Conservation (phyloP, 352 stramenopile genomes). For the Phytophthora parvispora region DNA sequence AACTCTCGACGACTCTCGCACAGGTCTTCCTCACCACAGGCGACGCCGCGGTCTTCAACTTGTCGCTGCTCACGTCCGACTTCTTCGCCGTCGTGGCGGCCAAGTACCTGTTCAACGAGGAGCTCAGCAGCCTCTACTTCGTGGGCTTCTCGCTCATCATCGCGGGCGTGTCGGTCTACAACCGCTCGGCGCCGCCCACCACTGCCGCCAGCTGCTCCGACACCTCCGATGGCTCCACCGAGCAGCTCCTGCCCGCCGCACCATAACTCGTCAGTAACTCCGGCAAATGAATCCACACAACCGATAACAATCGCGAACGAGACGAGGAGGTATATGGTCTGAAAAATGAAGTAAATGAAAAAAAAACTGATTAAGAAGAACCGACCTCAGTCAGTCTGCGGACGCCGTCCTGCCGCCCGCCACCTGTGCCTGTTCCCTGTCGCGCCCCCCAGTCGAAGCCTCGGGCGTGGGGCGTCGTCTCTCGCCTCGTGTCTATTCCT, state of each 20-base stretch:
- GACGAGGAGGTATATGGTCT: constrained; percentile 28
- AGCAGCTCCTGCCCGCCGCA: constrained; percentile 14
- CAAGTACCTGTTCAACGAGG: constrained; percentile 91
- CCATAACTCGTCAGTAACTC: constrained; percentile 1
- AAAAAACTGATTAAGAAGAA: constrained; percentile 29
- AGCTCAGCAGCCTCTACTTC: constrained; percentile 88
- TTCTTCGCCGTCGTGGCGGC: constrained; percentile 94
- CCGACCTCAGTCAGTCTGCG: constrained; percentile 27
- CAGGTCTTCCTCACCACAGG: constrained; percentile 80
- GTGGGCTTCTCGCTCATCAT: constrained; percentile 89
- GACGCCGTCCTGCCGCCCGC: not conserved
- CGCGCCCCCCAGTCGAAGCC: no score
- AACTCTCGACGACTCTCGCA: not conserved
- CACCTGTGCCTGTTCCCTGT: constrained; percentile 4
- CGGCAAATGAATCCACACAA: not conserved
- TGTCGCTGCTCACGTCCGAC: constrained; percentile 97
- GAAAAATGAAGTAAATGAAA: constrained; percentile 46
- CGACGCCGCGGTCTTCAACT: constrained; percentile 97
- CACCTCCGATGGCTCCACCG: constrained; percentile 28
- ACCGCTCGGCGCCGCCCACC: constrained; percentile 56
- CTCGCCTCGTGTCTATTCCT: constrained; percentile 58
- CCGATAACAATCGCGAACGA: constrained; percentile 30
- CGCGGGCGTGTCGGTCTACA: constrained; percentile 79
- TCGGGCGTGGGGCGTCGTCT: no score
- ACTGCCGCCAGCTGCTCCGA: constrained; percentile 40